phyloP scores from a whole-genome alignment of 2,329 filamentous ascomycete species.

The Fusarium subtropicale region DNA sequence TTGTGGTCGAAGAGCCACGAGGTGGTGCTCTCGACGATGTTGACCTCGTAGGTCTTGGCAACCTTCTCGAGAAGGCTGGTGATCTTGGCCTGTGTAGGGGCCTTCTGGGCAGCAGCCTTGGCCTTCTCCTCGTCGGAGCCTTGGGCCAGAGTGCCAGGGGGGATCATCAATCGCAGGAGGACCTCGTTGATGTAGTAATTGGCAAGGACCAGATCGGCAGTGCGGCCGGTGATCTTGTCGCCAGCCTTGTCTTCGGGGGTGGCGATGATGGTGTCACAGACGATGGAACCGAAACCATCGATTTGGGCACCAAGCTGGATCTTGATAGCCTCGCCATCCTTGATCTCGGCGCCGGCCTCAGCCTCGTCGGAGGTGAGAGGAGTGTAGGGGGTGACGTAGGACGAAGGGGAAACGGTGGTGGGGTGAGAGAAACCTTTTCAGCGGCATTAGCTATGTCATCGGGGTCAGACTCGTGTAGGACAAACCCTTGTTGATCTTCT shows the following conservation, averaged over 20 bases:
- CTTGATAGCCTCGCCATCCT: constrained; percentile 90
- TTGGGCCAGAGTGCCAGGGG: constrained; percentile 83
- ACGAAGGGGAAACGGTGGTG: constrained; percentile 92
- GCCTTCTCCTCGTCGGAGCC: constrained; percentile 96
- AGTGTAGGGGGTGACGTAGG: constrained; percentile 96
- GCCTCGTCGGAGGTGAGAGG: constrained; percentile 86
- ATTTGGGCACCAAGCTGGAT: constrained; percentile 99
- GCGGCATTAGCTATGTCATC: constrained; percentile 33
- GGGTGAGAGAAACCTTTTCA: constrained; percentile 85
- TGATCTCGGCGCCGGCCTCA: constrained; percentile 83
- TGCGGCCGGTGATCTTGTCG: constrained; percentile 76
- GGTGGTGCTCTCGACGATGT: constrained; percentile 96
- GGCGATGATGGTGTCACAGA: constrained; percentile 91
- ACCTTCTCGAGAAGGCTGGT: constrained; percentile 90
- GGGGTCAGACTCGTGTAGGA: constrained; percentile 31
- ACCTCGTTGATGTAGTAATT: constrained; percentile 97
- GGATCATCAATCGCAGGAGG: constrained; percentile 88
- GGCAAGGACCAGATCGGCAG: constrained; percentile 88
- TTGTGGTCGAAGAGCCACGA: constrained; percentile 97
- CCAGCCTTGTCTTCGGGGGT: constrained; percentile 69
- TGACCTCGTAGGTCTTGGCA: constrained; percentile 89
- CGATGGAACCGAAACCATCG: constrained; percentile 94
- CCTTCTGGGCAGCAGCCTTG: constrained; percentile 85
- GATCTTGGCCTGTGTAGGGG: constrained; percentile 87
- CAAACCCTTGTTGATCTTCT: constrained; percentile 92